Evolutionary conservation across 1,284 basidiomycete species (phyloP).

Genomic region (Naganishia cerealis): DNA sequence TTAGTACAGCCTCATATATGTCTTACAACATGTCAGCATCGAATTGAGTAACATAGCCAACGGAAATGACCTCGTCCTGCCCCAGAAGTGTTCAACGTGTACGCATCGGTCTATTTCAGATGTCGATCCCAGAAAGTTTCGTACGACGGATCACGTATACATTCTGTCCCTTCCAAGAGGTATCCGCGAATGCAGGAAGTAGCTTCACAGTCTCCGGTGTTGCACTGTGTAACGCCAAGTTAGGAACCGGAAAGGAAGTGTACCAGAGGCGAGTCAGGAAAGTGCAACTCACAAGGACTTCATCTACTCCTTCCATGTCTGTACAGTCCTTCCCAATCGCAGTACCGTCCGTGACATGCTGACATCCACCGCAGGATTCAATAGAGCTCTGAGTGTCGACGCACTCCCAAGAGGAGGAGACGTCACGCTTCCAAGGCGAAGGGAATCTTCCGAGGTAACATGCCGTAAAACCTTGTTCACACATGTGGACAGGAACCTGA

Average conservation of each 20-base stretch:
- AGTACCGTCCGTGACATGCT: not conserved
- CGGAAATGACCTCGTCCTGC: not conserved
- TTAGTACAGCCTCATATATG: too few species aligned
- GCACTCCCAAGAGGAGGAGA: not conserved
- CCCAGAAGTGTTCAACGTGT: not conserved
- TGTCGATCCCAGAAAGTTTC: conserved; percentile 8
- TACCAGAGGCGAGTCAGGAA: not conserved
- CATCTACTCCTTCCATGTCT: conserved; percentile 16
- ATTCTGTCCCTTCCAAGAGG: not conserved
- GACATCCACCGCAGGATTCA: conserved; percentile 20
- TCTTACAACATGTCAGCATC: too few species aligned
- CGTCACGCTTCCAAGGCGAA: not conserved
- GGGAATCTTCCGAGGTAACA: not conserved
- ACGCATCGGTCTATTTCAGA: not conserved
- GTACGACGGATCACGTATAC: not conserved
- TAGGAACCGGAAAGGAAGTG: not conserved
- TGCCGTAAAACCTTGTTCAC: not conserved
- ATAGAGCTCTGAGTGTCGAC: conserved; percentile 10
- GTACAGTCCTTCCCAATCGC: conserved; percentile 7
- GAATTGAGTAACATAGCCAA: not conserved
- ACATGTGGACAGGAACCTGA: not conserved
- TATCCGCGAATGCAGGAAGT: conserved; percentile 19
- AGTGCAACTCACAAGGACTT: conserved; percentile 6
- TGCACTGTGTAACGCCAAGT: not conserved
- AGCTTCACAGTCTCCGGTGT: conserved; percentile 8